phyloP scores from a whole-genome alignment of 768 basidiomycete species.

The Hemileccinum impolitum region DNA sequence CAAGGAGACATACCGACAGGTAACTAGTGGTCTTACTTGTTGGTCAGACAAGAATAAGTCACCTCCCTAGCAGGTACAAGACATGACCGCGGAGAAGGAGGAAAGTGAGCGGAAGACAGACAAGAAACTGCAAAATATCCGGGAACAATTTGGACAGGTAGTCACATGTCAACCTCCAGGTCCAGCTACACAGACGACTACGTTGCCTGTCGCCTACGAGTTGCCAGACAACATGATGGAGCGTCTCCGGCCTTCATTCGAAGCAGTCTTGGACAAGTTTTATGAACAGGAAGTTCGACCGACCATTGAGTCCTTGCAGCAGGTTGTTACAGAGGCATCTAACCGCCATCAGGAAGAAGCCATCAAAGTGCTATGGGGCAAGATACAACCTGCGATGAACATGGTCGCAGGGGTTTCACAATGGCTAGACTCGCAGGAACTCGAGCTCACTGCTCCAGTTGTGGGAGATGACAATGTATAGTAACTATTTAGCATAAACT shows the following conservation, averaged over 20 bases:
- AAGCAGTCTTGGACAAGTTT: constrained; percentile 18
- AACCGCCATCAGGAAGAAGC: constrained; percentile 21
- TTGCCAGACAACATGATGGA: constrained; percentile 16
- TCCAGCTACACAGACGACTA: neutral
- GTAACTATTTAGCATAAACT: neutral
- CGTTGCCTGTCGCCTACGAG: neutral
- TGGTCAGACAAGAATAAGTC: constrained; percentile 1
- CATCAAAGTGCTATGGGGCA: constrained; percentile 24
- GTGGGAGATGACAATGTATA: constrained; percentile 1
- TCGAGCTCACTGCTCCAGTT: constrained; percentile 18
- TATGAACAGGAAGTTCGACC: constrained; percentile 24
- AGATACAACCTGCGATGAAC: constrained; percentile 30
- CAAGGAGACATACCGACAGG: constrained; percentile 18
- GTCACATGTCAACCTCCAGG: constrained; percentile 6
- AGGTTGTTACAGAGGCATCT: constrained; percentile 10
- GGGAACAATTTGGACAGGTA: constrained; percentile 15
- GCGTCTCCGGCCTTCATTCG: constrained; percentile 17
- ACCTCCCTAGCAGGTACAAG: constrained; percentile 14
- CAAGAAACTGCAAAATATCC: constrained; percentile 14
- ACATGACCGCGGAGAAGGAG: constrained; percentile 13
- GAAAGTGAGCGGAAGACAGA: constrained; percentile 12
- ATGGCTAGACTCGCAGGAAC: constrained; percentile 31
- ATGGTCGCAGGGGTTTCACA: constrained; percentile 28
- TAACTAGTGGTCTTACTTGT: constrained; percentile 1
- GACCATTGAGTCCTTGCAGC: constrained; percentile 12